Percentiles rank a stretch among this genome's conserved stretches.
Conservation (phyloP, 176 grass and related monocot genomes). For the Eleusine indica region DNA sequence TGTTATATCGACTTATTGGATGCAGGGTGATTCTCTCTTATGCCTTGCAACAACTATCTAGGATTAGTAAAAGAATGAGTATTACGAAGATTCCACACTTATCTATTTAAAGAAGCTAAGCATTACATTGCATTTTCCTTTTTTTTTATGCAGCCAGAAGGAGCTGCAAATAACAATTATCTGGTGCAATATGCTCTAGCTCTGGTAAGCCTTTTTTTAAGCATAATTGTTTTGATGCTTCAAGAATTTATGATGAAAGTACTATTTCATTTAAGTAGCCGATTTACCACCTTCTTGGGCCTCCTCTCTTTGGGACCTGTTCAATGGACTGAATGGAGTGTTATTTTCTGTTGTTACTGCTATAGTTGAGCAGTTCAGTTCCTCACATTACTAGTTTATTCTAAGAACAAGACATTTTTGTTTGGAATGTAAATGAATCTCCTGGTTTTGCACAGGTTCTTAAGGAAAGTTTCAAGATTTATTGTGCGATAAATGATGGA, state of each 20-base stretch:
- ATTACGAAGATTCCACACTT: conserved; percentile 16
- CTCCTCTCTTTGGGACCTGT: background rate
- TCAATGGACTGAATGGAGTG: background rate
- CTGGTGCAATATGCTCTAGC: conserved; percentile 88
- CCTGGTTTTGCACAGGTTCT: conserved; percentile 61
- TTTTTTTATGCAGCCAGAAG: conserved; percentile 69
- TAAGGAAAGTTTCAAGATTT: conserved; percentile 99
- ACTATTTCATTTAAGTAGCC: background rate
- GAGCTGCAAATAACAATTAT: conserved; percentile 80
- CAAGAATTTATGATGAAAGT: conserved; percentile 7
- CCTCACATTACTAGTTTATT: background rate
- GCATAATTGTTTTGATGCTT: conserved; percentile 9
- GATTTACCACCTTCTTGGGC: conserved; percentile 8
- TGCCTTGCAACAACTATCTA: conserved; percentile 30
- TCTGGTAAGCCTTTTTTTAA: conserved; percentile 51
- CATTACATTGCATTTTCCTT: conserved; percentile 23
- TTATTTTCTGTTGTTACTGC: conserved; percentile 5
- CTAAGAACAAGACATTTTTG: background rate
- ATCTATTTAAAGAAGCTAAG: conserved; percentile 23
- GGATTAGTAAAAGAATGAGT: conserved; percentile 1
- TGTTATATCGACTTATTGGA: conserved; percentile 90
- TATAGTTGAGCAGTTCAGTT: background rate
- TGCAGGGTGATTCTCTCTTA: conserved; percentile 71
- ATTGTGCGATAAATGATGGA: conserved; percentile 95
- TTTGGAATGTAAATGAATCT: conserved; percentile 22